Evolutionary conservation across 768 basidiomycete species (phyloP).

Genomic region (Podaxis sp.): DNA sequence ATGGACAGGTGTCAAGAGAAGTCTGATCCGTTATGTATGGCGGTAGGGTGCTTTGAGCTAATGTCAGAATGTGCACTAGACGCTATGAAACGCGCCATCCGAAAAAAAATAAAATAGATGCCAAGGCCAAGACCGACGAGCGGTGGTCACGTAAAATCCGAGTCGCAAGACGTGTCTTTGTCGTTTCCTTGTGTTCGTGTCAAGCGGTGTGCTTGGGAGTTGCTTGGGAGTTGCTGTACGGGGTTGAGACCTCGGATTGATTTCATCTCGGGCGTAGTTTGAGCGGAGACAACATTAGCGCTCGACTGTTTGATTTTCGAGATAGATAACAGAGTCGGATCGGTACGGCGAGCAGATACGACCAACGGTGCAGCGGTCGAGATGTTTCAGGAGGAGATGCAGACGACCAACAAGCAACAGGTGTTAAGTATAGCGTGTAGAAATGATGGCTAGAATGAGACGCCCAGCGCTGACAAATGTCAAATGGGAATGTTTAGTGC

Average conservation of each 20-base stretch:
- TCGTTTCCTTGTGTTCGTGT: not conserved
- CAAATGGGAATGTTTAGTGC: not conserved
- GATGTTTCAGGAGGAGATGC: not conserved
- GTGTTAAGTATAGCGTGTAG: not conserved
- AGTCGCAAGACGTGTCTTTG: not conserved
- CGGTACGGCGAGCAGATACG: not conserved
- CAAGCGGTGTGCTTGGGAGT: not conserved
- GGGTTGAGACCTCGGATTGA: not conserved
- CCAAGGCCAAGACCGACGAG: not conserved
- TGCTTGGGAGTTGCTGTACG: not conserved
- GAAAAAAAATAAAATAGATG: not conserved
- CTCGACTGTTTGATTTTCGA: not conserved
- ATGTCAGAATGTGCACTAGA: not conserved
- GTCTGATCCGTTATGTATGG: not conserved
- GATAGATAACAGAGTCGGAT: not conserved
- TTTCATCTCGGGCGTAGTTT: not conserved
- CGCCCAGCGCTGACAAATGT: not conserved
- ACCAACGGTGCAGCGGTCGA: not conserved
- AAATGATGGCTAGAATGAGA: not conserved
- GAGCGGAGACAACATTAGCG: not conserved
- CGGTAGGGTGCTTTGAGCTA: not conserved
- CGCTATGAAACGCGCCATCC: not conserved
- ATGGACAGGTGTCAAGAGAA: not conserved
- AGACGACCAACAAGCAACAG: too few species aligned
- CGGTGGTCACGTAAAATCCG: not conserved